These are phyloP conservation scores for Haematococcus lacustris DNA, from an alignment of 139 green algal species.

Conservation along the genomic window DNA sequence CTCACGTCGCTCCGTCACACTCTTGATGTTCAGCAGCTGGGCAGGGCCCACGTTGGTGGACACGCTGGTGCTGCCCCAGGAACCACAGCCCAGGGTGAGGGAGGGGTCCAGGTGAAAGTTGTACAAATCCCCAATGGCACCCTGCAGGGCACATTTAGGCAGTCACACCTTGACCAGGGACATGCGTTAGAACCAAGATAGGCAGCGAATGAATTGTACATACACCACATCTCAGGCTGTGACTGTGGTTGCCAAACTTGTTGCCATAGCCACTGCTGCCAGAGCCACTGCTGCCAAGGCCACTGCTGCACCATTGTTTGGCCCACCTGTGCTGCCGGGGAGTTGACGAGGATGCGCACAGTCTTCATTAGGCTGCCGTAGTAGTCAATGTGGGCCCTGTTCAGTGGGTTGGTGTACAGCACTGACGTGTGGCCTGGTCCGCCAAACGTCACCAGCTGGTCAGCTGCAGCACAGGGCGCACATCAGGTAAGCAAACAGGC, in stretches of 20 bases:
- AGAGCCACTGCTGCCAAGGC: too few species aligned
- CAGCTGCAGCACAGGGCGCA: too few species aligned
- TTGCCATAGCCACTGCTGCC: too few species aligned
- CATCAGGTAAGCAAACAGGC: too few species aligned
- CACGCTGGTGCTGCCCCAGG: conserved; percentile 54
- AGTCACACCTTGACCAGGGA: too few species aligned
- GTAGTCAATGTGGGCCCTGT: conserved; percentile 39
- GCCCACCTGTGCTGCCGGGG: conserved; percentile 42
- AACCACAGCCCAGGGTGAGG: conserved; percentile 61
- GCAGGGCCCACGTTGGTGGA: conserved; percentile 58
- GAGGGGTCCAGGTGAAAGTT: conserved; percentile 71
- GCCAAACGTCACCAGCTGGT: conserved; percentile 45
- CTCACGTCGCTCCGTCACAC: conserved; percentile 45
- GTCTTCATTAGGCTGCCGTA: conserved; percentile 46
- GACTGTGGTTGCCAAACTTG: too few species aligned
- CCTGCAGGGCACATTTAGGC: too few species aligned
- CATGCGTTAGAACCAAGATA: too few species aligned
- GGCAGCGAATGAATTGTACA: too few species aligned
- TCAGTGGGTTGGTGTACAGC: conserved; percentile 54
- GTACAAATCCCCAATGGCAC: conserved; percentile 55
- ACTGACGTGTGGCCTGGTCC: conserved; percentile 47
- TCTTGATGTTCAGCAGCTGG: conserved; percentile 66
- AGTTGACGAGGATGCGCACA: conserved; percentile 62
- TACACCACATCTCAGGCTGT: too few species aligned
- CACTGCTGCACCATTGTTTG: too few species aligned